phyloP scores from a whole-genome alignment of 768 basidiomycete genomes.

The Epithele typhae region DNA sequence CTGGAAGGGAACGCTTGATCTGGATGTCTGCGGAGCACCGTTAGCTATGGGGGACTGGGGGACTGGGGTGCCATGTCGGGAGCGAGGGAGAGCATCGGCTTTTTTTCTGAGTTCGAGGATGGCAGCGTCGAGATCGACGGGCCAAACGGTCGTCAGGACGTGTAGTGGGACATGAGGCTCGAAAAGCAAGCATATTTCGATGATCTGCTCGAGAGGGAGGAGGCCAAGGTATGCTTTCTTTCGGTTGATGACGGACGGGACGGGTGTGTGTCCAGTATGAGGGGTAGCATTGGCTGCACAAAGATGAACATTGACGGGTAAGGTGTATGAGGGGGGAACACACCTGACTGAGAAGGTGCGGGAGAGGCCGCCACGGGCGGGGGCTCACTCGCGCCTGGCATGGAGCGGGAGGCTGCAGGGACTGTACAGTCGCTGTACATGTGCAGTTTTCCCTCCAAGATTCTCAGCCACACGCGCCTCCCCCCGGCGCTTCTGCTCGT shows the following conservation, averaged over 20 bases:
- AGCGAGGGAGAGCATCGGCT: constrained; percentile 9
- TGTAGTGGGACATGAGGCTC: constrained; percentile 65
- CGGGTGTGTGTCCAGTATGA: too few species aligned
- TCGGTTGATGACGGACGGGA: too few species aligned
- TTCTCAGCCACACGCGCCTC: constrained; percentile 26
- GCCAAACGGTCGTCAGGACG: constrained; percentile 68
- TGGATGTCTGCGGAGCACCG: constrained; percentile 11
- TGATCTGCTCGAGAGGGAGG: constrained; percentile 65
- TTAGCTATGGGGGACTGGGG: constrained; percentile 4
- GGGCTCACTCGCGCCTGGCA: constrained; percentile 17
- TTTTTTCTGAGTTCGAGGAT: constrained; percentile 45
- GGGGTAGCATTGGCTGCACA: too few species aligned
- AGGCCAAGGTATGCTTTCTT: constrained; percentile 55
- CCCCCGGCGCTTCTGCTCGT: too few species aligned
- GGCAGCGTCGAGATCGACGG: constrained; percentile 59
- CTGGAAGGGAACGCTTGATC: constrained; percentile 15
- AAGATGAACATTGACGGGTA: too few species aligned
- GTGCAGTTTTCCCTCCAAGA: constrained; percentile 26
- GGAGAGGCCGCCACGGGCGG: constrained; percentile 6
- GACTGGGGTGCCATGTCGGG: neutral
- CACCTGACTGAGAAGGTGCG: constrained; percentile 11
- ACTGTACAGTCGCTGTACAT: constrained; percentile 29
- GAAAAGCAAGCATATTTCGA: constrained; percentile 73
- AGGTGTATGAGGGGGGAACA: neutral
- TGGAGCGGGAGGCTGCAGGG: constrained; percentile 13